Evolutionary conservation across 352 stramenopile genomes (phyloP).

Genomic region (Phytophthora europaea): DNA sequence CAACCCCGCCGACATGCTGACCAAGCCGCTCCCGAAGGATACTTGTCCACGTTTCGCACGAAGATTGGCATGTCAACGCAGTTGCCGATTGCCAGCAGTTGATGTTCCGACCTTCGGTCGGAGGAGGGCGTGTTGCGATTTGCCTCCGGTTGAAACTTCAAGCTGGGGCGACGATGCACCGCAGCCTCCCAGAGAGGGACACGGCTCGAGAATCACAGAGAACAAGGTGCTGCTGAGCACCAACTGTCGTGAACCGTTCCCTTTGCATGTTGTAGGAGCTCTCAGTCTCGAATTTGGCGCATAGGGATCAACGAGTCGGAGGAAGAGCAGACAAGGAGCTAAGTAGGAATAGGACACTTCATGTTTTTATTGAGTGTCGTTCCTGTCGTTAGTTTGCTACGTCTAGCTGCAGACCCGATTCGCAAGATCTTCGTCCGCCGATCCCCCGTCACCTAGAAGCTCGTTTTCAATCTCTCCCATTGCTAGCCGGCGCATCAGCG

Average conservation of each 20-base stretch:
- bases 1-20: not conserved
- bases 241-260: no score
- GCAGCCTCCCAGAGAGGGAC: no score
- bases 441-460: not conserved
- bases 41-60: not conserved
- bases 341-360: no score
- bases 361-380: no score
- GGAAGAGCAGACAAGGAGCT: not conserved
- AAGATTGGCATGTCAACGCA: not conserved
- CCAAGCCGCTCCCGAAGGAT: not conserved
- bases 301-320: not conserved
- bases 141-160: not conserved
- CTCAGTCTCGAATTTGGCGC: no score
- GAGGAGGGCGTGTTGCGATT: not conserved
- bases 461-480: conserved; percentile 18
- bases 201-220: no score
- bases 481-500: conserved; percentile 3
- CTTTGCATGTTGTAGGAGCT: no score
- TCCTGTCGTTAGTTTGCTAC: no score
- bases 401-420: no score
- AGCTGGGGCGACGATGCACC: not conserved
- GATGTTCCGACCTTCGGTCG: not conserved
- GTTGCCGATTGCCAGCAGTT: not conserved
- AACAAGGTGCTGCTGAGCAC: no score
- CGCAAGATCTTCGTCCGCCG: not conserved